A percentile compares a stretch with the other conserved stretches of the same genome.
Evolutionary conservation across 2,329 filamentous ascomycete species (phyloP).

Genomic region (Sporothrix humicola): DNA sequence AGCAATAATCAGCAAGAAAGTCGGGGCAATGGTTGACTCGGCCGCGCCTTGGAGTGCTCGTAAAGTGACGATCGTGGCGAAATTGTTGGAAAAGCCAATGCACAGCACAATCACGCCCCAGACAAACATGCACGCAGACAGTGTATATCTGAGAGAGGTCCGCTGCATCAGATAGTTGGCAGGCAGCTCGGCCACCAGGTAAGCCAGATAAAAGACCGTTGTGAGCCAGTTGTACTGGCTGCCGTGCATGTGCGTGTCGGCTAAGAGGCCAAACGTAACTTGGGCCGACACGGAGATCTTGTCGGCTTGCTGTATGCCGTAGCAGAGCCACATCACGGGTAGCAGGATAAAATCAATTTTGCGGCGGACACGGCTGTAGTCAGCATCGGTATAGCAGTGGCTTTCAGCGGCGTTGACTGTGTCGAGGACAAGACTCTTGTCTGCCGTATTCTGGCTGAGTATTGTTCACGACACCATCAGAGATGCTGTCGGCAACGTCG

Average conservation of each 20-base stretch:
- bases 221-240: neutral
- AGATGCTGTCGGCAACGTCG: too few species aligned
- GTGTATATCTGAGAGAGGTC: neutral
- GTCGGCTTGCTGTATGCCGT: neutral
- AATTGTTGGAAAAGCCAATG: too few species aligned
- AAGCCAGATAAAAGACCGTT: neutral
- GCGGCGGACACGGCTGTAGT: neutral
- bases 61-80: too few species aligned
- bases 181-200: neutral
- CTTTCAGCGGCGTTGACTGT: neutral
- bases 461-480: too few species aligned
- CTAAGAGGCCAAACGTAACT: neutral
- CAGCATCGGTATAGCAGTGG: neutral
- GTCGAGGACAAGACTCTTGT: neutral
- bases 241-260: neutral
- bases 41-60: too few species aligned
- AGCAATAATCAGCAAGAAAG: too few species aligned
- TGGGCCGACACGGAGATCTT: neutral
- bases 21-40: too few species aligned
- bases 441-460: too few species aligned
- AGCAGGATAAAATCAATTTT: neutral
- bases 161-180: neutral
- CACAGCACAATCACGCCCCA: neutral
- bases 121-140: neutral
- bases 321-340: neutral